Evolutionary conservation across 2,329 filamentous ascomycete genomes (phyloP), one percentile per base, ranked within the genome.

Genomic region (Nothophaeocryptopus gaeumannii): DNA sequence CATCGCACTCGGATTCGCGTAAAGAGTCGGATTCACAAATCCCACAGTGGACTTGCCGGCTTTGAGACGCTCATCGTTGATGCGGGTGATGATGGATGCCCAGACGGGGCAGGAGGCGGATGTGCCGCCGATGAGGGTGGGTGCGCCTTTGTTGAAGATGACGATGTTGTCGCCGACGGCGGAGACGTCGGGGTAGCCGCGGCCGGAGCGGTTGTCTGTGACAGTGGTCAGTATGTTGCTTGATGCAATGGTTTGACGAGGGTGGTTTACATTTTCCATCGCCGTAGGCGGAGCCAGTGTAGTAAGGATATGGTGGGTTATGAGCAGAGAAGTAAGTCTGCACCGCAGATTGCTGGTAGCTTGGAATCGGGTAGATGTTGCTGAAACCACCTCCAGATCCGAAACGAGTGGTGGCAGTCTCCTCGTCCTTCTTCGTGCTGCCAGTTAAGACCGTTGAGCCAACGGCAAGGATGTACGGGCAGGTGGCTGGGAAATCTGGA

Each of bases 251-350:
- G 36, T 54, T 26, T 3, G 7, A 26, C 4, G 20, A 26, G 20
- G 20, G 20, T 26, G 20, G 7, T 7, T 26, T 26, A 26, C 20
- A 26, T 26, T 26, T 26, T 7, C 20, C 72, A 36, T 75, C 75
- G 39, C 76, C 77, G 61, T 82, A 82, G 3, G 75, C 79, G 56
- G 73, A 75, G 52, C 81, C 66, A 62, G 42, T 74, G 50, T 66
- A 63, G 48, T 53, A 59, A 11, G 56, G 57, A 47, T 67, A 64
- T 8, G 53, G 48, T 8, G 63, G 60, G 7, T 58, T 56, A 51
- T 60, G 47, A 11, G 51, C 54, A 10, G 44, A 44, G 26, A 67
- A 66, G 70, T 71, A 76, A 9, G 55, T 50, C 12, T 32, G 39
- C 1, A 76, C 72, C 1, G 69, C 71, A 2, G 62, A 41, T 0